Conservation (phyloP, 2,329 filamentous ascomycete genomes). For the Trichophyton rubrum region DNA sequence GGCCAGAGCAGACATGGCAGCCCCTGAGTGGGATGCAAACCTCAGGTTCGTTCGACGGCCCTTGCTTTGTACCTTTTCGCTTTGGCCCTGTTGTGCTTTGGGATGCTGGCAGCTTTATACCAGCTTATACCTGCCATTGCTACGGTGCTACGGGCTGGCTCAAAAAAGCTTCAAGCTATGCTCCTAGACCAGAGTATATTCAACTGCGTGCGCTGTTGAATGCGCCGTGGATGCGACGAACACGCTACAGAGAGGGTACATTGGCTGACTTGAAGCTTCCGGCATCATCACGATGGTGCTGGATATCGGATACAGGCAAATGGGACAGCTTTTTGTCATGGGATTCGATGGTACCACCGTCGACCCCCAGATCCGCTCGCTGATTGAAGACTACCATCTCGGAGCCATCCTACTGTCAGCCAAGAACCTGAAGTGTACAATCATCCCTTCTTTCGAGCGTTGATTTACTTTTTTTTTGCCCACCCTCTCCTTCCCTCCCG, state of each 20-base stretch:
- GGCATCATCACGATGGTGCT: conserved; percentile 55
- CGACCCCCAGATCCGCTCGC: conserved; percentile 48
- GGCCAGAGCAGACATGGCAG: conserved; percentile 26
- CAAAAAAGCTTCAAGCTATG: neutral
- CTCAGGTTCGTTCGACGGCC: conserved; percentile 47
- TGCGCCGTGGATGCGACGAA: neutral
- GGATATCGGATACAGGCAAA: conserved; percentile 44
- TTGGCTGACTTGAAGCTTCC: conserved; percentile 37
- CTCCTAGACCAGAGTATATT: no score
- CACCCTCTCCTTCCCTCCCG: conserved; percentile 3
- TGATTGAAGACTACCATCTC: conserved; percentile 60
- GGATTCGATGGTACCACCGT: conserved; percentile 54
- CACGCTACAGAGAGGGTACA: conserved; percentile 8
- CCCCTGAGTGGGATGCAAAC: conserved; percentile 52
- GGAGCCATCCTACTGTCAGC: conserved; percentile 64
- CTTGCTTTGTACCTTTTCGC: neutral
- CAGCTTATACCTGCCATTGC: neutral
- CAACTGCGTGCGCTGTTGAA: no score
- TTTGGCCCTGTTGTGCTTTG: neutral
- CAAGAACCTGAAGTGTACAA: conserved; percentile 51
- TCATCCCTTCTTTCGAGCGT: neutral
- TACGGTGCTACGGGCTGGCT: neutral
- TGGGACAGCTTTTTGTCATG: conserved; percentile 53
- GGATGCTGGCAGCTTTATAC: neutral
- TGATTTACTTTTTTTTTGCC: conserved; percentile 5